Base-by-base conservation (phyloP, 1,139 yeast genomes). In the Pneumocystis carinii region DNA sequence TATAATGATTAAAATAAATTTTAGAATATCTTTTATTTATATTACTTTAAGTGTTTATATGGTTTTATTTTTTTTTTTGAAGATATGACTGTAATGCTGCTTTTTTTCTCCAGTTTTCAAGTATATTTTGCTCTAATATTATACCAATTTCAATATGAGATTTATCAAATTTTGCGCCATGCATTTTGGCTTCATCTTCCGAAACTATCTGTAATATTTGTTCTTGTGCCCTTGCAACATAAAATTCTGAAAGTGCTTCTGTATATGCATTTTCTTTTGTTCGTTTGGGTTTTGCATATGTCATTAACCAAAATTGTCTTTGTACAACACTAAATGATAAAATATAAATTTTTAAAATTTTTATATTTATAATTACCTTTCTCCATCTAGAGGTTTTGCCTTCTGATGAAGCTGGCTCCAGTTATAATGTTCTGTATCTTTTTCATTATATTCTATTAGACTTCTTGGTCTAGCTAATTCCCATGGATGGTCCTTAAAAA, bases 401-500 rank as follows among this genome's bases (percentile, higher is more conserved):
- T 83, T 74, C 72, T 92, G 97, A 68, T 82, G 80, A 74, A 92
- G 81, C 63, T 79, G 79, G 63, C 84, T 79, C 97, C 98, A 92
- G 73, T 92, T 88, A 65, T 79, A 78, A 14, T 74, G 70, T 35
- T 75, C 73, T 41, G 77, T 79, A 63, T 84, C 83, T 59, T 79
- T 74, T 6, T 87, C 88, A 27, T 78, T 76, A 70, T 83, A 86
- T 75, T 94, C 99, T 61, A 90, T 80, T 68, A 92, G 76, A 39
- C 83, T 79, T 72, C 88, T 88, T n/a, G 98, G 97, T 69, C 96
- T 82, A 2, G 98, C 87, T 65, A 90, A 78, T 75, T 92, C 99
- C 98, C 98, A 92, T 14, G 99, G 98, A 74, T 92, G 99, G 73
- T 90, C 96, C 66, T 83, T 84, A 74, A 85, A 92, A 71, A 92